phyloP scores from a whole-genome alignment of 2,329 filamentous ascomycete species.

The Botrytis deweyae region DNA sequence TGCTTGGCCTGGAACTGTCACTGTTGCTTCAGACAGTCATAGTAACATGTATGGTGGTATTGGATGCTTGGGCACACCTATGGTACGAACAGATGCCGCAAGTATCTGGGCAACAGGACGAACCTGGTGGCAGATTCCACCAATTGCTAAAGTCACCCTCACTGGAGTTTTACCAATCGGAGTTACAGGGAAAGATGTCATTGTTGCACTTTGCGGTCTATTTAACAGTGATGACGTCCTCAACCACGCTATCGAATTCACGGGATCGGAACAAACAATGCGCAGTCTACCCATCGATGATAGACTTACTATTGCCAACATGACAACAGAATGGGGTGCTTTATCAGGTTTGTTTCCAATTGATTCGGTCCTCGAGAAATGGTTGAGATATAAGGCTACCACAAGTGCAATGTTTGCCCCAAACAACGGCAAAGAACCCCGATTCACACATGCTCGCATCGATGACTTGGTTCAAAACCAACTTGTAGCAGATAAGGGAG shows the following conservation, averaged over 20 bases:
- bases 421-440: constrained; percentile 48
- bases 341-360: constrained; percentile 76
- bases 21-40: constrained; percentile 77
- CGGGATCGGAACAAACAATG: constrained; percentile 76
- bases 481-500: constrained; percentile 70
- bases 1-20: constrained; percentile 82
- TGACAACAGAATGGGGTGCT: constrained; percentile 81
- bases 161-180: constrained; percentile 73
- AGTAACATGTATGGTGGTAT: constrained; percentile 83
- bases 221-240: constrained; percentile 87
- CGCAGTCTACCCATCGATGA: constrained; percentile 69
- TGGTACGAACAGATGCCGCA: constrained; percentile 86
- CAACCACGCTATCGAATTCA: constrained; percentile 89
- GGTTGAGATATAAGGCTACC: constrained; percentile 77
- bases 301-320: constrained; percentile 73
- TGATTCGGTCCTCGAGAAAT: constrained; percentile 67
- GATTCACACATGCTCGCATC: constrained; percentile 71
- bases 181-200: constrained; percentile 92
- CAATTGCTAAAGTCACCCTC: constrained; percentile 76
- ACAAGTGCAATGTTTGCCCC: constrained; percentile 60
- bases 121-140: constrained; percentile 89
- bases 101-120: constrained; percentile 78
- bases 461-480: constrained; percentile 69
- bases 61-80: constrained; percentile 71
- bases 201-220: constrained; percentile 80